Evolutionary conservation across 2,329 filamentous ascomycete species (phyloP).

Genomic region (Massarina eburnea): DNA sequence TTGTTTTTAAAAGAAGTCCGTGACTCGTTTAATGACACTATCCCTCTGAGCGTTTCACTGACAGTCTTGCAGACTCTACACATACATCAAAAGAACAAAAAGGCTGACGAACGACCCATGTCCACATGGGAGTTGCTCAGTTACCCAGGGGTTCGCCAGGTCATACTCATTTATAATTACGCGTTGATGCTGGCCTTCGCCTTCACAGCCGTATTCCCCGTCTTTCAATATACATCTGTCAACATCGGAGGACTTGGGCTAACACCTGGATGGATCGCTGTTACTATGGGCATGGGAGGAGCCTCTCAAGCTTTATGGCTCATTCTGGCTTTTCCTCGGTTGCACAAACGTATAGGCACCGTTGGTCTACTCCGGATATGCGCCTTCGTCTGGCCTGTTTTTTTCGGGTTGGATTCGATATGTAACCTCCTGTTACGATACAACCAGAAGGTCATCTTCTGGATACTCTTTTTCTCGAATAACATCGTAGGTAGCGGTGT

Average conservation of each 20-base stretch:
- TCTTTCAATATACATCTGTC: constrained; percentile 68
- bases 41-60: not conserved
- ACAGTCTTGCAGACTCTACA: constrained; percentile 33
- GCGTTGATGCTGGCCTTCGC: constrained; percentile 69
- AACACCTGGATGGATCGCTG: constrained; percentile 62
- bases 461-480: constrained; percentile 51
- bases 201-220: constrained; percentile 69
- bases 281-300: constrained; percentile 66
- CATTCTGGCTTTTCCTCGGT: constrained; percentile 66
- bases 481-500: constrained; percentile 63
- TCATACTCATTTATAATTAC: constrained; percentile 67
- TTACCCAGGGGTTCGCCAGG: constrained; percentile 64
- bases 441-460: constrained; percentile 56
- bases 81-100: constrained; percentile 20
- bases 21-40: not conserved
- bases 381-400: constrained; percentile 62
- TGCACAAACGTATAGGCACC: constrained; percentile 69
- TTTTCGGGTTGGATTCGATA: constrained; percentile 59
- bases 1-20: constrained; percentile 63
- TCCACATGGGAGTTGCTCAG: constrained; percentile 60
- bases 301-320: constrained; percentile 71
- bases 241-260: constrained; percentile 67
- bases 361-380: constrained; percentile 64
- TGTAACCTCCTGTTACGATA: constrained; percentile 60
- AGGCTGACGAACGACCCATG: constrained; percentile 35